These are phyloP conservation scores for Leccinellum luteum DNA, from an alignment of 768 basidiomycete genomes.

Conservation along the genomic window DNA sequence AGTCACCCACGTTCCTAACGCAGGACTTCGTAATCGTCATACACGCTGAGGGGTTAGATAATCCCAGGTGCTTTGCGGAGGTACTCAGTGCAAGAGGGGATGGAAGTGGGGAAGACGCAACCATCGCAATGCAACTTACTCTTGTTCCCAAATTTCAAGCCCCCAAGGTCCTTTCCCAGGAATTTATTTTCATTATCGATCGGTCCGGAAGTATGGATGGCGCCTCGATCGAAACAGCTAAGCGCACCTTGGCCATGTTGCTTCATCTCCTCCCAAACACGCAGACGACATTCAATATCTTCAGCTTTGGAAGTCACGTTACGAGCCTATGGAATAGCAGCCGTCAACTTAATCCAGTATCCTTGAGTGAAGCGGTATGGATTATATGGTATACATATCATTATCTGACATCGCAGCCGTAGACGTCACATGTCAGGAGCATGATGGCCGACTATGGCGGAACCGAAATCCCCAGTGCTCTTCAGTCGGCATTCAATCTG, in stretches of 20 bases:
- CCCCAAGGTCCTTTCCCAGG: constrained; percentile 42
- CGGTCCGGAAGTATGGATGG: constrained; percentile 53
- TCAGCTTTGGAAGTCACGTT: constrained; percentile 44
- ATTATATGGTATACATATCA: not conserved
- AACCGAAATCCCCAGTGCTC: constrained; percentile 47
- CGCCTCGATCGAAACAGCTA: constrained; percentile 45
- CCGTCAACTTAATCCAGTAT: constrained; percentile 26
- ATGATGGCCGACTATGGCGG: constrained; percentile 49
- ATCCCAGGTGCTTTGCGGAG: constrained; percentile 57
- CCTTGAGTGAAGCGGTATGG: constrained; percentile 38
- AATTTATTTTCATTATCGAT: constrained; percentile 62
- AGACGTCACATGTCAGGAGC: constrained; percentile 39
- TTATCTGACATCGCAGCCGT: constrained; percentile 6
- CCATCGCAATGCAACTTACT: constrained; percentile 51
- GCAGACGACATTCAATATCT: constrained; percentile 53
- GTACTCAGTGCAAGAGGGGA: constrained; percentile 21
- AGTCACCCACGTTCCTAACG: constrained; percentile 41
- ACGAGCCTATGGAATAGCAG: constrained; percentile 38
- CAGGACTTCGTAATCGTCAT: constrained; percentile 53
- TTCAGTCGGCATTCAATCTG: constrained; percentile 37
- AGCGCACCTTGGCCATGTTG: constrained; percentile 43
- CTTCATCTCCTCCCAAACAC: constrained; percentile 46
- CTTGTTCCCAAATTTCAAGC: constrained; percentile 53
- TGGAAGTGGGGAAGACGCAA: constrained; percentile 11
- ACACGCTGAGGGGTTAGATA: constrained; percentile 47